phyloP scores from a whole-genome alignment of 2,329 filamentous ascomycete species.

The Canariomyces notabilis region DNA sequence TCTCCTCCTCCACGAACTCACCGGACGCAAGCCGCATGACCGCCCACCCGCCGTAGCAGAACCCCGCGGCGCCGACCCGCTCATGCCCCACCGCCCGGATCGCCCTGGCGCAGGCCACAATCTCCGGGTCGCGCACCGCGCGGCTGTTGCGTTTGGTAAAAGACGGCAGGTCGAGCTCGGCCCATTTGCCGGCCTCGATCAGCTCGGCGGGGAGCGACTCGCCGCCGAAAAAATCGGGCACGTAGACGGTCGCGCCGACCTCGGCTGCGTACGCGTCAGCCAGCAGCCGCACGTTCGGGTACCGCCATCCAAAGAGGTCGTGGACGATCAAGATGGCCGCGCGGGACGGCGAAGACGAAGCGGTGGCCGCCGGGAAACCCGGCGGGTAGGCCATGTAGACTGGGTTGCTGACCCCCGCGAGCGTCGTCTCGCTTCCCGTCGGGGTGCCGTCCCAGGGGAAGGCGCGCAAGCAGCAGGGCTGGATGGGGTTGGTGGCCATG shows the following conservation, averaged over 20 bases:
- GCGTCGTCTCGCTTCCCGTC: slow-evolving; percentile 4
- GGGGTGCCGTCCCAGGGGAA: slow-evolving; percentile 19
- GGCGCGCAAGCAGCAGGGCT: slow-evolving; percentile 13
- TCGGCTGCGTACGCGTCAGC: slow-evolving; percentile 45
- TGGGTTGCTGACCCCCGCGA: slow-evolving; percentile 6
- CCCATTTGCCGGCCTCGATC: slow-evolving; percentile 25
- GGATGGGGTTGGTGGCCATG: neutral
- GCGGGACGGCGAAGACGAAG: slow-evolving; percentile 22
- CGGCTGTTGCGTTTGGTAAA: slow-evolving; percentile 36
- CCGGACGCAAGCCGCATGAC: slow-evolving; percentile 39
- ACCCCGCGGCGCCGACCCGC: slow-evolving; percentile 41
- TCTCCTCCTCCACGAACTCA: slow-evolving; percentile 31
- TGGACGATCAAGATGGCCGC: slow-evolving; percentile 44
- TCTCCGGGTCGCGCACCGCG: slow-evolving; percentile 34
- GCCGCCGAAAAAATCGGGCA: slow-evolving; percentile 45
- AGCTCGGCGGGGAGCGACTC: slow-evolving; percentile 28
- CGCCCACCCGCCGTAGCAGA: slow-evolving; percentile 50
- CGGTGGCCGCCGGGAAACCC: neutral
- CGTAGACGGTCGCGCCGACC: slow-evolving; percentile 40
- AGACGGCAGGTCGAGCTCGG: slow-evolving; percentile 33
- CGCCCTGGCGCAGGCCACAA: slow-evolving; percentile 34
- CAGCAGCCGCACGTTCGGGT: slow-evolving; percentile 43
- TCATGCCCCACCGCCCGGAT: slow-evolving; percentile 32
- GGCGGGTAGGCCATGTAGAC: slow-evolving; percentile 8
- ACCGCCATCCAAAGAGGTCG: slow-evolving; percentile 48